phyloP scores from a whole-genome alignment of 2,329 filamentous ascomycete species.

The Cyanodermella asteris region DNA sequence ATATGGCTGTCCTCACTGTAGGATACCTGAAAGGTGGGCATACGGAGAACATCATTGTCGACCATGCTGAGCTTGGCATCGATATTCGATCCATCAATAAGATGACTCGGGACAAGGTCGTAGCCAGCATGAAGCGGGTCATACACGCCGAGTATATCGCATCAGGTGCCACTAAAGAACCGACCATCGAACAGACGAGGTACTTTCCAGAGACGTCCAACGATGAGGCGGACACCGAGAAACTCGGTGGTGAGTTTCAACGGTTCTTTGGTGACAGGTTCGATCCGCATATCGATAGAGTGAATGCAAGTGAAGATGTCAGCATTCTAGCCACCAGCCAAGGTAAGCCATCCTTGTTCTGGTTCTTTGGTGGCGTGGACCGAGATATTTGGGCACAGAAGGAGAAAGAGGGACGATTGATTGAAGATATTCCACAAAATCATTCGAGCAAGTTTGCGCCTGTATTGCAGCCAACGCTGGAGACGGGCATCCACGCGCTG shows the following conservation, averaged over 20 bases:
- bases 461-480: conserved; percentile 9
- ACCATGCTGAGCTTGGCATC: conserved; percentile 30
- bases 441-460: conserved; percentile 10
- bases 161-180: conserved; percentile 24
- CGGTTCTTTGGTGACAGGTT: conserved; percentile 22
- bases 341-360: conserved; percentile 7
- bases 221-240: conserved; percentile 21
- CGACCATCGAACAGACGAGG: conserved; percentile 24
- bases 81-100: conserved; percentile 29
- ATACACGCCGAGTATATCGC: conserved; percentile 34
- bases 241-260: conserved; percentile 23
- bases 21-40: conserved; percentile 35
- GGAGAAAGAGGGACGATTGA: conserved; percentile 5
- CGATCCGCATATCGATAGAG: conserved; percentile 6
- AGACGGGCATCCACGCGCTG: conserved; percentile 8
- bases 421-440: conserved; percentile 9
- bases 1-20: conserved; percentile 36
- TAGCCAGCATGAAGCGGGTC: conserved; percentile 28
- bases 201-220: conserved; percentile 34
- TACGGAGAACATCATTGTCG: conserved; percentile 38
- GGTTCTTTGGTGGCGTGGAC: conserved; percentile 9
- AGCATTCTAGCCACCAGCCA: conserved; percentile 8
- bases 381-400: conserved; percentile 6
- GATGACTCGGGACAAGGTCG: conserved; percentile 24
- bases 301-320: conserved; percentile 10